These are phyloP conservation scores for Eimeria sp. DNA, from an alignment of 169 alveolate genomes.

Conservation along the genomic window DNA sequence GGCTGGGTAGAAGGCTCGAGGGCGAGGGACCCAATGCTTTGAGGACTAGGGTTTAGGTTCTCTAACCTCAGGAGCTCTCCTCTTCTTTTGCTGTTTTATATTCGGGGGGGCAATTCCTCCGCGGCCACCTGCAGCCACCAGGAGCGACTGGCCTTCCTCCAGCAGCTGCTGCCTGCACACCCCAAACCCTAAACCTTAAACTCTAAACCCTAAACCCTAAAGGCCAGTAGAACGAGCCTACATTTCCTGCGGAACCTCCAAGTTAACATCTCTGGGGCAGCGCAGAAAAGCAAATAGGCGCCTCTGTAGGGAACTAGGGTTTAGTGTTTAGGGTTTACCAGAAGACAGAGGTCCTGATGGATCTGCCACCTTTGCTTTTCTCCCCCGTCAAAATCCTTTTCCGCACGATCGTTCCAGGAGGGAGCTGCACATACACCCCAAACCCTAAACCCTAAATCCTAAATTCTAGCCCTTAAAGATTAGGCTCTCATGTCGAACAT, in stretches of 20 bases:
- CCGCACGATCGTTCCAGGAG: constrained; percentile 84
- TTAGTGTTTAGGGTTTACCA: constrained; percentile 69
- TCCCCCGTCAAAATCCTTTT: constrained; percentile 80
- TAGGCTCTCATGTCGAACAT: background rate
- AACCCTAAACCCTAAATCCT: background rate
- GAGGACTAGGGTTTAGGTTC: background rate
- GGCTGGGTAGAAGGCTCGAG: too few species aligned
- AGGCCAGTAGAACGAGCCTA: background rate
- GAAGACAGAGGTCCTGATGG: constrained; percentile 70
- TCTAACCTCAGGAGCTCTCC: constrained; percentile 47
- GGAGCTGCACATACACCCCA: constrained; percentile 73
- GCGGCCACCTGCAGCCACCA: constrained; percentile 83
- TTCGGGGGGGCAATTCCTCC: constrained; percentile 81
- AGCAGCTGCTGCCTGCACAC: constrained; percentile 83
- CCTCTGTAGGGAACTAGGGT: background rate
- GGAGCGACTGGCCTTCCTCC: constrained; percentile 67
- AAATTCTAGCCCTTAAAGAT: background rate
- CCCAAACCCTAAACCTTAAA: constrained; percentile 17
- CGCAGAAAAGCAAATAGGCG: too few species aligned
- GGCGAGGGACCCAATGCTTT: too few species aligned
- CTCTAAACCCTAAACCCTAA: constrained; percentile 25
- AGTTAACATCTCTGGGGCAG: background rate
- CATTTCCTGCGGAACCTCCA: too few species aligned
- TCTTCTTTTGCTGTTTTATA: constrained; percentile 40
- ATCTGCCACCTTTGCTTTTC: constrained; percentile 67